phyloP scores from a whole-genome alignment of 1,284 basidiomycete genomes.

The Cerioporus squamosus region DNA sequence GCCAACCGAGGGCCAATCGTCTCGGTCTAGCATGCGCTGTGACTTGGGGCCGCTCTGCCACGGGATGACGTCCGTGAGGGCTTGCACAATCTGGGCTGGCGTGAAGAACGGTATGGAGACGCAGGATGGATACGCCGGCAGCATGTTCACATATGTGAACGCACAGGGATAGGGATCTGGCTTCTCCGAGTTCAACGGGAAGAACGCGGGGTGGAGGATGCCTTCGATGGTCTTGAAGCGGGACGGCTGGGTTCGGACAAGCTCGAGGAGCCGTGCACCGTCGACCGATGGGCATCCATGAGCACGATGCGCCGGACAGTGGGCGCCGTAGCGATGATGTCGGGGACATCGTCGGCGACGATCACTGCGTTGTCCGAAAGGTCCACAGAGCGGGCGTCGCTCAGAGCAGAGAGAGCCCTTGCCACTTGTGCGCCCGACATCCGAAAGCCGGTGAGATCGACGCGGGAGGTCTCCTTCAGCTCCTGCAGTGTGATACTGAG shows the following conservation, averaged over 20 bases:
- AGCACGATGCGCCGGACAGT: slow-evolving; percentile 32
- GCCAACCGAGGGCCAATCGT: neutral
- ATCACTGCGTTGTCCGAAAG: slow-evolving; percentile 30
- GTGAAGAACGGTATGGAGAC: slow-evolving; percentile 3
- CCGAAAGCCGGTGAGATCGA: slow-evolving; percentile 32
- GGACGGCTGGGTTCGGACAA: slow-evolving; percentile 26
- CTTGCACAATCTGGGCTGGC: slow-evolving; percentile 7
- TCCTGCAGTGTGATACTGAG: slow-evolving; percentile 22
- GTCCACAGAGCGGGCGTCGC: slow-evolving; percentile 27
- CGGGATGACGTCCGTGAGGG: slow-evolving; percentile 1
- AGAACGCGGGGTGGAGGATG: slow-evolving; percentile 32
- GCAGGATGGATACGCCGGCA: neutral
- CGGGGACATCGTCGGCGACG: slow-evolving; percentile 22
- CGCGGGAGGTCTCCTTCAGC: slow-evolving; percentile 1
- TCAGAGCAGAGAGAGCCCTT: slow-evolving; percentile 15
- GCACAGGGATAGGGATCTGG: neutral
- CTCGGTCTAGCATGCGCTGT: neutral
- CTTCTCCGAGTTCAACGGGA: neutral
- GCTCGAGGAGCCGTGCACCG: slow-evolving; percentile 24
- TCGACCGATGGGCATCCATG: slow-evolving; percentile 30
- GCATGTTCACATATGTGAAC: slow-evolving; percentile 8
- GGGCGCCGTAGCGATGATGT: slow-evolving; percentile 22
- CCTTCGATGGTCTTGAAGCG: slow-evolving; percentile 33
- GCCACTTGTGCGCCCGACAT: slow-evolving; percentile 28
- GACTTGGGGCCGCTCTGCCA: neutral